Conservation (phyloP, 129 eudicot genomes). For the Flaveria brownii region DNA sequence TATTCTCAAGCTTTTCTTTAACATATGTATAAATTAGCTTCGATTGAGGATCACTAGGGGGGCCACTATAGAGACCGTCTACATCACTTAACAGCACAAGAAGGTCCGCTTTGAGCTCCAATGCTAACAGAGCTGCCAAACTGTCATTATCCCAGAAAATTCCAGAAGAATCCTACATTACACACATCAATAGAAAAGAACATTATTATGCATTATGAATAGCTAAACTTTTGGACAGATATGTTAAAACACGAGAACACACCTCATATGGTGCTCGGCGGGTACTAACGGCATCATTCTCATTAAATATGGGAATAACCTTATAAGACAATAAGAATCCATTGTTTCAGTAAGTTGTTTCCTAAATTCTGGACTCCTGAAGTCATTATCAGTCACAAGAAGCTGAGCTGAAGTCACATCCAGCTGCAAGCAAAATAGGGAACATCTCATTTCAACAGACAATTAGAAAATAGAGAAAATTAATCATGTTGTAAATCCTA, state of each 20-base stretch:
- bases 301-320: slow-evolving; percentile 84
- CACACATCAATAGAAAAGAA: neutral
- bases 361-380: slow-evolving; percentile 81
- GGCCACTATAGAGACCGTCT: slow-evolving; percentile 96
- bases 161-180: slow-evolving; percentile 82
- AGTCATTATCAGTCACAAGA: slow-evolving; percentile 90
- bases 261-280: slow-evolving; percentile 97
- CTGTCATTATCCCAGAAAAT: slow-evolving; percentile 43
- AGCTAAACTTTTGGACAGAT: neutral
- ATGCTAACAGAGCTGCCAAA: slow-evolving; percentile 81
- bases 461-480: neutral
- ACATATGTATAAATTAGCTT: slow-evolving; percentile 50
- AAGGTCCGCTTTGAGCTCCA: slow-evolving; percentile 98
- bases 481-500: neutral
- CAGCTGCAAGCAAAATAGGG: slow-evolving; percentile 49
- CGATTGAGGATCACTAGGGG: slow-evolving; percentile 89
- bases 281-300: slow-evolving; percentile 92
- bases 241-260: slow-evolving; percentile 20
- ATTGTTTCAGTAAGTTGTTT: slow-evolving; percentile 80
- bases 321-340: slow-evolving; percentile 61
- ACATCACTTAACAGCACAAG: slow-evolving; percentile 87
- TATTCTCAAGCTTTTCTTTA: neutral
- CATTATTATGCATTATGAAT: neutral
- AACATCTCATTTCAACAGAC: slow-evolving; percentile 11
- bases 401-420: slow-evolving; percentile 89